phyloP scores from a whole-genome alignment of 345 rosid species.

The Noccaea bulbosa region DNA sequence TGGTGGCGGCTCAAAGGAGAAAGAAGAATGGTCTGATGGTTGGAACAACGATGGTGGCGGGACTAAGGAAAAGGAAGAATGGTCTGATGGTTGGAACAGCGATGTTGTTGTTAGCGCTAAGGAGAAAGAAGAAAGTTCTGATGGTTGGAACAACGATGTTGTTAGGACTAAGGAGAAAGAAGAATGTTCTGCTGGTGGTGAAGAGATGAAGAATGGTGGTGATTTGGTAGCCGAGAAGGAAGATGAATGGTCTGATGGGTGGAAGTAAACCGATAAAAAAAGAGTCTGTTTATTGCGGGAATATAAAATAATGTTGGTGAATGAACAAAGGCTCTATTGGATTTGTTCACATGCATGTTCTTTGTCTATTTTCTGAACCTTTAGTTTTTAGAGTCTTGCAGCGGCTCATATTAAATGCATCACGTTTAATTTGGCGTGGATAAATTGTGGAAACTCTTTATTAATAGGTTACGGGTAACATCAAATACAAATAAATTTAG shows the following conservation, averaged over 20 bases:
- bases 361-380: neutral
- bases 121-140: neutral
- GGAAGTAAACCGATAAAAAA: conserved; percentile 48
- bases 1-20: neutral
- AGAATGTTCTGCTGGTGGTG: conserved; percentile 63
- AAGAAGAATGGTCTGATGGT: conserved; percentile 22
- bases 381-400: neutral
- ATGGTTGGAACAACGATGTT: conserved; percentile 17
- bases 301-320: neutral
- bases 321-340: conserved; percentile 8
- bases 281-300: neutral
- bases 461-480: conserved; percentile 1
- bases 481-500: neutral
- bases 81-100: conserved; percentile 65
- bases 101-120: neutral
- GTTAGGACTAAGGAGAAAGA: conserved; percentile 30
- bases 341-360: neutral
- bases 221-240: conserved; percentile 5
- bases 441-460: neutral
- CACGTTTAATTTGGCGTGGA: neutral
- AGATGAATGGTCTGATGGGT: conserved; percentile 47
- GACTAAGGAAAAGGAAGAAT: conserved; percentile 54
- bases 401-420: neutral
- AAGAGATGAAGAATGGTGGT: conserved; percentile 4
- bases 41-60: conserved; percentile 24